Base-by-base conservation (phyloP, 495 filamentous ascomycete species). In the Tuber aestivum region DNA sequence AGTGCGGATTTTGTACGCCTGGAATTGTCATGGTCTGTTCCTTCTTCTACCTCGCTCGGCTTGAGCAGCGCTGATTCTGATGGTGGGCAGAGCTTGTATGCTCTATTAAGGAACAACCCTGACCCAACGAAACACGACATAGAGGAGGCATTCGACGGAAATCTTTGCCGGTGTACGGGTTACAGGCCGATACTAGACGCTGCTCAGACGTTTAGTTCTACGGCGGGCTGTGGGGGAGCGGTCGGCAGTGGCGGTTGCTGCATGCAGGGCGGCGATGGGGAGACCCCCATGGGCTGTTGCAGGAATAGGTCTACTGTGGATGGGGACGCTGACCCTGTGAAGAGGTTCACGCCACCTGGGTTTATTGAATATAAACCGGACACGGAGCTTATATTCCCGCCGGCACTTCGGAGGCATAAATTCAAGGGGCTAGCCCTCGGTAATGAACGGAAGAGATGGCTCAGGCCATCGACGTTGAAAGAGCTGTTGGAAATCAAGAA, bases 131-230 rank as follows among this genome's bases (percentile, higher is more conserved):
- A 93, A 79, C 88, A 92, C 80, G 91, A 93, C 73, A 86, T 97
- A 73, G 93, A 97, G 83, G 92, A 95, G 84, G 93, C 92, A 23
- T 95, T 96, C 82, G 95, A 99, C 84, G 95, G 95, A 2, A 99
- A 99, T 79, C 86, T 99, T 32, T 99, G 95, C 81, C 90, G 95
- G 76, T 99, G 95, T 83, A 99, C 95, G 0, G 95, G 95, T 23
- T 99, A 99, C 83, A 87, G 94, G 65, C 93, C 95, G 1, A 97
- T 99, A 75, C 87, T 99, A 4, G 95, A 97, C 82, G 95, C 95
- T 42, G 95, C 95, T 45, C 86, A 93, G 76, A 91, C 91, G 4
- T 94, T 94, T 82, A 90, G 87, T 75, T 83, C 79, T 37, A 83
- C 85, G 20, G 85, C 81, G 68, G 80, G 84, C 16, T 92, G 90